Evolutionary conservation across 1,284 basidiomycete species (phyloP).

Genomic region (Chiua sp.): DNA sequence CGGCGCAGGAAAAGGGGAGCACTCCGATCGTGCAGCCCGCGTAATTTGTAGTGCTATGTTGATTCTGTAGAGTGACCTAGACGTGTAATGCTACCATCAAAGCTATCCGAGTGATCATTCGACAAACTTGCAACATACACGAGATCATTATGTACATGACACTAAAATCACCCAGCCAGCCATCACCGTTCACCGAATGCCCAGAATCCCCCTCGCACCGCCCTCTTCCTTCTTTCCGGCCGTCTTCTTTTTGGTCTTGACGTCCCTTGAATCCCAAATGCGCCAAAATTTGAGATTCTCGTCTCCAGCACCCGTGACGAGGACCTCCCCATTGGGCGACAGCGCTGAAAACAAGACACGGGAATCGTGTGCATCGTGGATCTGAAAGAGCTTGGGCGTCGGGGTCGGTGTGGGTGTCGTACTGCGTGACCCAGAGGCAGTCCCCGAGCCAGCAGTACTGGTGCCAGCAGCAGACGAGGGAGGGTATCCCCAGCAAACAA

Average conservation of each 20-base stretch:
- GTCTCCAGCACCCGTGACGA: constrained; percentile 90
- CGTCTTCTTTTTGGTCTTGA: constrained; percentile 53
- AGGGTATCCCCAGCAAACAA: constrained; percentile 72
- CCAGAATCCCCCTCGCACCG: constrained; percentile 39
- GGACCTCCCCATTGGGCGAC: constrained; percentile 86
- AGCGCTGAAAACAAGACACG: constrained; percentile 87
- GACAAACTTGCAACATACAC: background rate
- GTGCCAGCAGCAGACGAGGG: constrained; percentile 54
- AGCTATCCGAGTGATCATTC: no score
- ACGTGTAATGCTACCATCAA: no score
- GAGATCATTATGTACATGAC: background rate
- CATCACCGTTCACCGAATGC: constrained; percentile 35
- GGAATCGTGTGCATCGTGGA: constrained; percentile 91
- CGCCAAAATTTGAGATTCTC: constrained; percentile 96
- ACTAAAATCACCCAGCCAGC: constrained; percentile 4
- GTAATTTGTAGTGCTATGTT: no score
- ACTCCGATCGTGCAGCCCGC: constrained; percentile 62
- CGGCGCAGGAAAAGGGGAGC: constrained; percentile 77
- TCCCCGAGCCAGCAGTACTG: background rate
- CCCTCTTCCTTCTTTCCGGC: constrained; percentile 40
- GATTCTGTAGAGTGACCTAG: background rate
- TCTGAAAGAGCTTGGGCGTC: constrained; percentile 69
- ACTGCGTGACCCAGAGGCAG: constrained; percentile 33
- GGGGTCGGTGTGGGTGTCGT: constrained; percentile 21
- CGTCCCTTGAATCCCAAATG: constrained; percentile 67